Evolutionary conservation across 768 basidiomycete genomes (phyloP), one percentile per base, ranked within the genome.

Genomic region (Auricularia sp.): DNA sequence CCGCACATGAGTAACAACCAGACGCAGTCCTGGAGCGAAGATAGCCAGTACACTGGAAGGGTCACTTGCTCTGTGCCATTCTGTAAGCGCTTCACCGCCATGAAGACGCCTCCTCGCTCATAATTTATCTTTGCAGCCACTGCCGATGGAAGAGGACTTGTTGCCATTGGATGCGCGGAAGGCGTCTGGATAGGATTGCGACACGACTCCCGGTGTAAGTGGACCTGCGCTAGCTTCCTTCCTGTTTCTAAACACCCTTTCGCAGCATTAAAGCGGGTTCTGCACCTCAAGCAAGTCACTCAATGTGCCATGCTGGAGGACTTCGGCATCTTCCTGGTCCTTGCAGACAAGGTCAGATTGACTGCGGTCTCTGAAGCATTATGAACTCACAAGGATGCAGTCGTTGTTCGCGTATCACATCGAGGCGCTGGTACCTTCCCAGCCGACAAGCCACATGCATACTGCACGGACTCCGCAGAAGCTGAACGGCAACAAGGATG

Each of bases 1-100:
- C 90, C 92, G 0, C 82, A 87, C 1, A 77, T 88, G 65, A 66
- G 69, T n/a, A 69, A 64, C 61, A 47, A 62, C 56, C 64, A 66
- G 37, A 47, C 80, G 3, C 83, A 87, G 3, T 78, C 86, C 10
- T 93, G 79, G 79, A 77, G 85, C 69, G 83, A 87, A 63, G 90
- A 92, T 62, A 87, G 80, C 65, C 79, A 86, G 13, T 88, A 59
- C 56, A 85, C 81, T 1, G 92, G 92, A 18, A 92, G 87, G 72
- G 95, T 97, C 51, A 97, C 95, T 2, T 97, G 95, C 71, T 96
- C 94, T 1, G 91, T 93, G 24, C 94, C 96, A 11, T 95, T 98
- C 75, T 88, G 94, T 85, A 56, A 73, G 78, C 71, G 35, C 16
- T 70, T 44, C 24, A n/a, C 1, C 10, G 62, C 47, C 34, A 36